These are phyloP conservation scores for Auricularia sp. DNA, from an alignment of 768 basidiomycete genomes.

Conservation along the genomic window DNA sequence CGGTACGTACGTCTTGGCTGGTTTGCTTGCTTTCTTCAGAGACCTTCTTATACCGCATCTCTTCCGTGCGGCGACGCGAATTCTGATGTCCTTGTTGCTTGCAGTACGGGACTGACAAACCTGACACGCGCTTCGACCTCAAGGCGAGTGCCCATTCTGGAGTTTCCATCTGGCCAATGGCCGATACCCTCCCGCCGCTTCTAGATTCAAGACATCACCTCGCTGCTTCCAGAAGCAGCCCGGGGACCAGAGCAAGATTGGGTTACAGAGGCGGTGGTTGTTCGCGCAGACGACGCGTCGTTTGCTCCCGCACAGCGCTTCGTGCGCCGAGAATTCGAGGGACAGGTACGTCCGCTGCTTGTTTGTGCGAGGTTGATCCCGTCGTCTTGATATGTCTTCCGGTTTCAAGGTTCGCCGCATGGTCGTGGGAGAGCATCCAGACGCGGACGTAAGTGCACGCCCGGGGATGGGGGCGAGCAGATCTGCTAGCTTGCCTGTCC, in stretches of 20 bases:
- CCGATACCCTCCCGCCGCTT: constrained; percentile 8
- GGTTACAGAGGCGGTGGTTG: neutral
- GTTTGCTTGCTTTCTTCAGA: neutral
- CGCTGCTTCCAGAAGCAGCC: constrained; percentile 19
- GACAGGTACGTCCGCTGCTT: neutral
- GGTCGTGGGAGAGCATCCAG: neutral
- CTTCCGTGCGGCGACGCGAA: constrained; percentile 11
- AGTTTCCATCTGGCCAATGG: neutral
- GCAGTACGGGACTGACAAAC: constrained; percentile 91
- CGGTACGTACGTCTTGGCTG: neutral
- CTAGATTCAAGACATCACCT: constrained; percentile 27
- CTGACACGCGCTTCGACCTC: constrained; percentile 79
- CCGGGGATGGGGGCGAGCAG: no score
- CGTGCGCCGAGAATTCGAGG: neutral
- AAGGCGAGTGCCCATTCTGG: constrained; percentile 46
- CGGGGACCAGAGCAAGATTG: constrained; percentile 11
- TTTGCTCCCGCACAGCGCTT: neutral
- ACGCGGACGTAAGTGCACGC: neutral
- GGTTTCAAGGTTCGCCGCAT: neutral
- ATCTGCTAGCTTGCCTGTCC: no score
- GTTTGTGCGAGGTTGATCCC: no score
- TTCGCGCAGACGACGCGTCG: neutral
- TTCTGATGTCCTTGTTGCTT: constrained; percentile 14
- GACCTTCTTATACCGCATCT: neutral
- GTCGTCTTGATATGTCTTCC: no score